Evolutionary conservation across 805 yeast genomes (phyloP), one percentile per base, ranked within the genome.

Genomic region (Maudiozyma serrabonitensis): DNA sequence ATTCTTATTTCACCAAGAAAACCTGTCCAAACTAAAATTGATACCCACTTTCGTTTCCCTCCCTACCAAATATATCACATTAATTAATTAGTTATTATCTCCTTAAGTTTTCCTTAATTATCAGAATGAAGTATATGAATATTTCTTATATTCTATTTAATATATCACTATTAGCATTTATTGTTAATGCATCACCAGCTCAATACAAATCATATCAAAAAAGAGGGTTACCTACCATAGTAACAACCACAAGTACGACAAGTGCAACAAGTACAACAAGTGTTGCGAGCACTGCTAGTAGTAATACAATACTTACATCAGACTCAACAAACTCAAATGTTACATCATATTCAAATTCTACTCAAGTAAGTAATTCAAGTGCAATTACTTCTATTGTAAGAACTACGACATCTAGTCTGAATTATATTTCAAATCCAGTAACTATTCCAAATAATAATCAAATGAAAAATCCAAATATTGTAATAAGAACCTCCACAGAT

Each of bases 401-500:
- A 9, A 21, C 44, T 12, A 23, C 46, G 1, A 25, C 50, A 5
- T 21, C 18, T 25, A 38, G 19, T 32, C 23, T 37, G 4, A 13
- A 35, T 12, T 42, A 42, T 35, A 39, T 31, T 32, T 42, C 47
- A 8, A 43, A 32, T 32, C 44, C 43, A 12, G 47, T 48, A 5
- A 31, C 32, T 6, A 48, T 48, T 21, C 50, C 50, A 40, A 35
- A 9, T 15, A 18, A 46, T 41, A 7, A 16, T 9, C 19, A 40
- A 18, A 21, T 32, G 13, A 40, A 34, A 15, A 48, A 48, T 35
- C 50, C 50, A 25, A 19, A 44, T 35, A 40, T 48, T 13, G 11
- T 12, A 15, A 23, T 32, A 4, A 13, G 12, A 26, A 41, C 13
- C 6, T 32, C 42, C 6, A 82, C 84, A 1, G 73, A 75, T 45